Conservation (phyloP, 2,329 filamentous ascomycete genomes). For the Shiraia bambusicola region DNA sequence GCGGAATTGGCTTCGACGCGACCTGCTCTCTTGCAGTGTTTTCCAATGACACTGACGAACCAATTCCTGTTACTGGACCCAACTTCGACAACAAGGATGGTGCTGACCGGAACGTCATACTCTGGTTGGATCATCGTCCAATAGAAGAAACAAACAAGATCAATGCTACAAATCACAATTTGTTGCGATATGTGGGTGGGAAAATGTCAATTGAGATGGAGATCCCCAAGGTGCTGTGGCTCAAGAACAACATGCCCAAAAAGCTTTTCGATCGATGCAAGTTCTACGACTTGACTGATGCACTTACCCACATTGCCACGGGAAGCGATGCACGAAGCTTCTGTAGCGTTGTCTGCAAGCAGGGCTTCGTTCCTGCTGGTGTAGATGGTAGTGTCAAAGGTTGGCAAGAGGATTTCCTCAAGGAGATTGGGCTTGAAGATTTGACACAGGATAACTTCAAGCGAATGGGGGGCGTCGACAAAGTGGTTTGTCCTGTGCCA, state of each 20-base stretch:
- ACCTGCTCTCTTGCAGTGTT: conserved; percentile 98
- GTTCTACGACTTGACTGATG: conserved; percentile 94
- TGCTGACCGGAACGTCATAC: conserved; percentile 89
- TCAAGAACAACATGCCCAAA: conserved; percentile 96
- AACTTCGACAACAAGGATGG: conserved; percentile 74
- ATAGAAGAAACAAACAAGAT: conserved; percentile 89
- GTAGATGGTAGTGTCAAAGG: conserved; percentile 97
- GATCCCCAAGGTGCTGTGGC: conserved; percentile 95
- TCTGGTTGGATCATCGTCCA: conserved; percentile 96
- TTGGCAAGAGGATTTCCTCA: conserved; percentile 95
- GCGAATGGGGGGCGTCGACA: conserved; percentile 90
- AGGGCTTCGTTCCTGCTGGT: conserved; percentile 94
- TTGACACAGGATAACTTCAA: conserved; percentile 84
- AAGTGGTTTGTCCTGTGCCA: conserved; percentile 70
- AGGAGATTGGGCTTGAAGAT: conserved; percentile 81
- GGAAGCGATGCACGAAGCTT: conserved; percentile 90
- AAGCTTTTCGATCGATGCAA: conserved; percentile 91
- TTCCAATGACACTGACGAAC: conserved; percentile 83
- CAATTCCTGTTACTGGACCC: conserved; percentile 84
- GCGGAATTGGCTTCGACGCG: conserved; percentile 94
- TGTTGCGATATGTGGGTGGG: conserved; percentile 93
- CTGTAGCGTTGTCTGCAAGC: conserved; percentile 96
- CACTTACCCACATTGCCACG: conserved; percentile 90
- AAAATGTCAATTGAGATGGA: conserved; percentile 99
- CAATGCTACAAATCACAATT: conserved; percentile 87